Conservation (phyloP, 2,329 filamentous ascomycete genomes). For the Ophiocordyceps sinensis region DNA sequence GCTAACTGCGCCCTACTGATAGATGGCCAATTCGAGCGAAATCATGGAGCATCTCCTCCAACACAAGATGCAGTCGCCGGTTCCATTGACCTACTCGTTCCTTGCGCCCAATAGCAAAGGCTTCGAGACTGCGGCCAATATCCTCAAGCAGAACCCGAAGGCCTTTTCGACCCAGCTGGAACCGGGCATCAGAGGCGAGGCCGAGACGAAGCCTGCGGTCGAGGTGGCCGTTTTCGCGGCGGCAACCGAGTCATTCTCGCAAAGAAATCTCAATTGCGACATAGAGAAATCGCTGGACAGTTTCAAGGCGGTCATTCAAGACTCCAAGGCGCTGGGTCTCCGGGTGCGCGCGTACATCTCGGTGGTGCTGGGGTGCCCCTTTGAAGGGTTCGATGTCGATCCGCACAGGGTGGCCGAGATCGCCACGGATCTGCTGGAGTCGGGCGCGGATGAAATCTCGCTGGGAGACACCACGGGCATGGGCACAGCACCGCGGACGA, state of each 20-base stretch:
- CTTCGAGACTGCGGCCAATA: constrained; percentile 43
- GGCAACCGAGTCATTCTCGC: constrained; percentile 67
- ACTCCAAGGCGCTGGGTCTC: constrained; percentile 49
- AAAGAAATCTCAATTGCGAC: constrained; percentile 70
- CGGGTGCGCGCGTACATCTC: constrained; percentile 69
- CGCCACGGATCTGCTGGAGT: constrained; percentile 57
- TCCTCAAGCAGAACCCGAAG: constrained; percentile 37
- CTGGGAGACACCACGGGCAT: constrained; percentile 86
- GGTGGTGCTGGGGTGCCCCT: constrained; percentile 69
- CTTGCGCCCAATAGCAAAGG: constrained; percentile 67
- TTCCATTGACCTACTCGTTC: constrained; percentile 61
- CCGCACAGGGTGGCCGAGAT: constrained; percentile 51
- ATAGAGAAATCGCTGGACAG: constrained; percentile 58
- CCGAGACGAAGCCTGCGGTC: constrained; percentile 29
- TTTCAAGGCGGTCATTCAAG: constrained; percentile 56
- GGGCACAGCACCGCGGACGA: constrained; percentile 62
- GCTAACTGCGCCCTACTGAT: background rate
- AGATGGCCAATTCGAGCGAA: constrained; percentile 69
- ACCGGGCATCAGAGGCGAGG: constrained; percentile 10
- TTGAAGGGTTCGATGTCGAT: constrained; percentile 50
- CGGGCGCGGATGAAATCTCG: constrained; percentile 83
- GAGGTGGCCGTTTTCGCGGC: constrained; percentile 72
- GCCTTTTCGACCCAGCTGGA: constrained; percentile 37
- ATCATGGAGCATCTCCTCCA: constrained; percentile 57
- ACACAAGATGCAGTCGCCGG: constrained; percentile 35